These are phyloP conservation scores for Boletellus emodensis DNA, from an alignment of 768 basidiomycete species.

Conservation along the genomic window DNA sequence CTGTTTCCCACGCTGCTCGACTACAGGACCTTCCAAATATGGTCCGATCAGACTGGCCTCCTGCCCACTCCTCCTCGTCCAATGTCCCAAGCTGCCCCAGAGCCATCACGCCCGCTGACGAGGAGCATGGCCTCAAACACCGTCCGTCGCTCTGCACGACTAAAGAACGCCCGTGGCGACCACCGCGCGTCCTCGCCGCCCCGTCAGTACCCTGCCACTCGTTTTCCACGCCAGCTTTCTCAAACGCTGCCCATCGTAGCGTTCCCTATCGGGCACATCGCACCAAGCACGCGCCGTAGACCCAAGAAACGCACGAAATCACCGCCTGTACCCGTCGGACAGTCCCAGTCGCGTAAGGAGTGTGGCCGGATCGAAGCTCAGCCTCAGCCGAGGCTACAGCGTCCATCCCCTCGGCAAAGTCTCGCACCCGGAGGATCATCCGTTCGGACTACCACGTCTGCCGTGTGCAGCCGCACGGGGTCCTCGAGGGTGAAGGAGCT, in stretches of 20 bases:
- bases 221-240: neutral
- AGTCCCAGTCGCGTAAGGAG: conserved; percentile 8
- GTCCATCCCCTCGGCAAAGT: conserved; percentile 1
- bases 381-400: neutral
- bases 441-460: neutral
- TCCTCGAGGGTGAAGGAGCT: conserved; percentile 38
- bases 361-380: conserved; percentile 12
- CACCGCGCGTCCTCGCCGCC: neutral
- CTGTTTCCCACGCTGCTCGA: conserved; percentile 19
- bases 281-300: neutral
- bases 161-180: conserved; percentile 1
- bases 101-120: conserved; percentile 15
- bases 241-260: conserved; percentile 9
- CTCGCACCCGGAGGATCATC: neutral
- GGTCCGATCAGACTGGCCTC: conserved; percentile 8
- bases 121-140: conserved; percentile 21
- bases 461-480: conserved; percentile 33
- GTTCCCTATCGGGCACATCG: neutral
- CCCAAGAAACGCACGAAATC: conserved; percentile 11
- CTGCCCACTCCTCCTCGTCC: neutral
- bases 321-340: neutral
- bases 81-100: conserved; percentile 19
- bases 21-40: conserved; percentile 33
- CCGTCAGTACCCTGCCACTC: conserved; percentile 12
- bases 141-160: conserved; percentile 23